Percentiles rank a stretch among this genome's conserved stretches.
Evolutionary conservation across 805 yeast genomes (phyloP).

Genomic region (Helenozyma rhizophorensis): DNA sequence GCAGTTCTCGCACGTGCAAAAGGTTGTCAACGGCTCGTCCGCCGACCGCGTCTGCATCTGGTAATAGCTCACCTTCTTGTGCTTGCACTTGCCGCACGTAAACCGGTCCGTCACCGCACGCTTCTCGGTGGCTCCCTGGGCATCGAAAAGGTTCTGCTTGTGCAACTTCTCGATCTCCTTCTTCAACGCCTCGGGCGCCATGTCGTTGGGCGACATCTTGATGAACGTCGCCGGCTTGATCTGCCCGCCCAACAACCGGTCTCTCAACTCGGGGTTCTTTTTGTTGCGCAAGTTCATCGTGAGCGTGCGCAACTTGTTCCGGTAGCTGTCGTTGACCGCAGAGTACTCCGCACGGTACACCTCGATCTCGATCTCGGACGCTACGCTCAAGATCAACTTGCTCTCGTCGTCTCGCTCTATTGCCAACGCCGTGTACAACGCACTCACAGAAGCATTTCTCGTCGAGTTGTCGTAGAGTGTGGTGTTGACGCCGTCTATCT

Average conservation of each 20-base stretch:
- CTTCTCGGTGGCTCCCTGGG: constrained; percentile 95
- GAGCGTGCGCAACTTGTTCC: constrained; percentile 80
- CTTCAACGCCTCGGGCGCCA: constrained; percentile 90
- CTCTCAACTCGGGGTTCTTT: constrained; percentile 81
- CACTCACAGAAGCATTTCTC: constrained; percentile 79
- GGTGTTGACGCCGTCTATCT: constrained; percentile 74
- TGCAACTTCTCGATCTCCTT: constrained; percentile 81
- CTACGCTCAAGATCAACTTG: constrained; percentile 54
- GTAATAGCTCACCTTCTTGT: constrained; percentile 92
- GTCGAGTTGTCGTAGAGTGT: constrained; percentile 68
- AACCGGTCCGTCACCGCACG: constrained; percentile 95
- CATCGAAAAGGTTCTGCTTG: constrained; percentile 87
- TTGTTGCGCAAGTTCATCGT: constrained; percentile 85
- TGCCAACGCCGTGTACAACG: constrained; percentile 85
- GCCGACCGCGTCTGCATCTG: constrained; percentile 98
- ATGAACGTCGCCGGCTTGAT: constrained; percentile 63
- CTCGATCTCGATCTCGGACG: constrained; percentile 69
- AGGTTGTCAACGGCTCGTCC: constrained; percentile 97
- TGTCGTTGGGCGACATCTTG: constrained; percentile 84
- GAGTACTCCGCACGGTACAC: constrained; percentile 60
- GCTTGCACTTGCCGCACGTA: constrained; percentile 96
- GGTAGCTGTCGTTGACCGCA: constrained; percentile 57
- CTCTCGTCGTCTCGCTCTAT: constrained; percentile 63
- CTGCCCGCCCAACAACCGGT: constrained; percentile 61
- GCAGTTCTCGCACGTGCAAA: constrained; percentile 96